phyloP scores from a whole-genome alignment of 192 early-diverging fungal genomes.

The Entomortierella lignicola region DNA sequence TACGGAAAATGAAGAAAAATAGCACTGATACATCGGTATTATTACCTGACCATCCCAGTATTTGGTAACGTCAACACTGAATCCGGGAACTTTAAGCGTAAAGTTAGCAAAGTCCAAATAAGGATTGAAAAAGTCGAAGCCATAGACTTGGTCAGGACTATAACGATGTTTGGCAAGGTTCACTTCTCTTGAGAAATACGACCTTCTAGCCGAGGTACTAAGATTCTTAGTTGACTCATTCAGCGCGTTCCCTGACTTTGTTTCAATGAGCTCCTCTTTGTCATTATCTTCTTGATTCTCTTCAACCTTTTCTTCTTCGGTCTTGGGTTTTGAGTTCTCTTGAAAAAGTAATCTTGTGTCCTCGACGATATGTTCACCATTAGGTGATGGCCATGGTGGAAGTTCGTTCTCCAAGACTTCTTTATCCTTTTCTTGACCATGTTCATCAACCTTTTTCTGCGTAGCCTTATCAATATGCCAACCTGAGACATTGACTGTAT shows the following conservation, averaged over 20 bases:
- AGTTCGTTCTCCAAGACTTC: conserved; percentile 38
- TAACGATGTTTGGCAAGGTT: conserved; percentile 63
- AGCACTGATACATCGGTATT: conserved; percentile 5
- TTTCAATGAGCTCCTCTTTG: conserved; percentile 8
- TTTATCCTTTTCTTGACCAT: conserved; percentile 15
- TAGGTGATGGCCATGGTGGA: conserved; percentile 55
- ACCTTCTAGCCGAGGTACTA: conserved; percentile 58
- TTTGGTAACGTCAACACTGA: conserved; percentile 59
- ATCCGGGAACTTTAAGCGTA: conserved; percentile 56
- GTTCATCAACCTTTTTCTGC: conserved; percentile 18
- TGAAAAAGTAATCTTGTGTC: conserved; percentile 28
- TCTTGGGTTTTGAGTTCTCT: neutral
- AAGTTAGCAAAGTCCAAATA: conserved; percentile 63
- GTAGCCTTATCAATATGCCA: conserved; percentile 38
- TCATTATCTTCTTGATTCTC: conserved; percentile 9
- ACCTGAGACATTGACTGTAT: conserved; percentile 68
- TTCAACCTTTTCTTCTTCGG: neutral
- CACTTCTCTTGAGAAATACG: conserved; percentile 61
- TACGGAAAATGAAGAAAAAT: too few species aligned
- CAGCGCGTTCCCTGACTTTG: conserved; percentile 16
- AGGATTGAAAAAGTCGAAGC: conserved; percentile 75
- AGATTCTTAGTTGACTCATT: conserved; percentile 18
- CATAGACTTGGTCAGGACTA: conserved; percentile 76
- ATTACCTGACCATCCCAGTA: conserved; percentile 74
- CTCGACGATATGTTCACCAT: conserved; percentile 54